These are phyloP conservation scores for Zasmidium citrigriseum DNA, from an alignment of 2,329 filamentous ascomycete species.

Conservation along the genomic window DNA sequence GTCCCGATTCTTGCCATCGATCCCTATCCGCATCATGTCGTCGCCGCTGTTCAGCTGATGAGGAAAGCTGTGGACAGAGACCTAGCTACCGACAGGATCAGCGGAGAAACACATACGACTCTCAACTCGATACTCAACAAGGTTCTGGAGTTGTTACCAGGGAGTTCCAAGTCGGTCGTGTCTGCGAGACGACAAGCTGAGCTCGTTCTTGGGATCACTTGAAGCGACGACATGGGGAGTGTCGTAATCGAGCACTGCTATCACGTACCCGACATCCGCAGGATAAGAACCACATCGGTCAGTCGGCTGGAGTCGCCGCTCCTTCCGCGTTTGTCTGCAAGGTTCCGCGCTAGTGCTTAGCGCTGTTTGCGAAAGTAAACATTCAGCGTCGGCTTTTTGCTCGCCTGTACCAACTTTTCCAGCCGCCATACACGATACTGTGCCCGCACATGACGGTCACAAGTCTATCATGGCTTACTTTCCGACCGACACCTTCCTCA, in stretches of 20 bases:
- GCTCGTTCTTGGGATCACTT: neutral
- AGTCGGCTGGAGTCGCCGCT: too few relatives aligned
- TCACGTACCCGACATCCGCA: too few relatives aligned
- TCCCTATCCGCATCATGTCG: conserved; percentile 14
- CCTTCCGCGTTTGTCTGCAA: too few relatives aligned
- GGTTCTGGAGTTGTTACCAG: conserved; percentile 7
- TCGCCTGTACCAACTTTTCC: too few relatives aligned
- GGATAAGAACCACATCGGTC: too few relatives aligned
- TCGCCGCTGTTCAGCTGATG: conserved; percentile 14
- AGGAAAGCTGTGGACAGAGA: conserved; percentile 13
- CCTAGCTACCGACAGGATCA: conserved; percentile 7
- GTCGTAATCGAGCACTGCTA: too few relatives aligned
- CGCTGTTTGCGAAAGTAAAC: too few relatives aligned
- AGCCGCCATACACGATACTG: too few relatives aligned
- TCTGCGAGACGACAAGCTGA: conserved; percentile 10
- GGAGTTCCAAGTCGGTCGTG: conserved; percentile 12
- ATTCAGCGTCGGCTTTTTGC: too few relatives aligned
- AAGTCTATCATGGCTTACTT: too few relatives aligned
- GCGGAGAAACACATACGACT: conserved; percentile 2
- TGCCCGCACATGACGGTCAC: too few relatives aligned
- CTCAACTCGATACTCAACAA: conserved; percentile 2
- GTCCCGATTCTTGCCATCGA: conserved; percentile 11
- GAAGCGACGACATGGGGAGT: neutral
- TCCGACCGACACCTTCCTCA: neutral
- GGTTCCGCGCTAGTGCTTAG: too few relatives aligned